phyloP scores from a whole-genome alignment of 129 eudicot genomes.

The Gnaphalium uliginosum region DNA sequence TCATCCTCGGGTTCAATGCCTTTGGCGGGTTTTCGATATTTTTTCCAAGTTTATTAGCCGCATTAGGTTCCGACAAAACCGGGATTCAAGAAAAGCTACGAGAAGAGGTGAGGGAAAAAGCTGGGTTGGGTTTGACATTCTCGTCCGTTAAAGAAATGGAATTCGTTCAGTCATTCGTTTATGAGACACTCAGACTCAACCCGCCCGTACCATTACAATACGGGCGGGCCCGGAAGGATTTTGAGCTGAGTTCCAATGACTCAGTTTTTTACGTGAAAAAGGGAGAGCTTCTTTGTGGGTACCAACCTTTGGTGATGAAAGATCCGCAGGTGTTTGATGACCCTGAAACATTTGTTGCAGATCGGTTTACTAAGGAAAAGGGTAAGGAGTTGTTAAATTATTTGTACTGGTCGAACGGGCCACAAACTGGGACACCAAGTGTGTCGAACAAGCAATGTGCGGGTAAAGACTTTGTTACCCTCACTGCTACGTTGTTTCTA shows the following conservation, averaged over 20 bases:
- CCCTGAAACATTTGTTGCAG: conserved; percentile 52
- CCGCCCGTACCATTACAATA: conserved; percentile 64
- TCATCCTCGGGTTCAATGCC: conserved; percentile 56
- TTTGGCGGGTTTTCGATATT: conserved; percentile 47
- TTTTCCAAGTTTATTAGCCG: conserved; percentile 38
- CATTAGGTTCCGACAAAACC: conserved; percentile 23
- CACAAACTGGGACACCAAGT: conserved; percentile 45
- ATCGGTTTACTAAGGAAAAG: conserved; percentile 54
- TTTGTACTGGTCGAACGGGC: conserved; percentile 71
- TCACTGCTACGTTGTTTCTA: conserved; percentile 48
- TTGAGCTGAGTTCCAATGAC: conserved; percentile 50
- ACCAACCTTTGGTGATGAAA: conserved; percentile 51
- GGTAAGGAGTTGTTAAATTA: conserved; percentile 60
- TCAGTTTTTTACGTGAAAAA: conserved; percentile 44
- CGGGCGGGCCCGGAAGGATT: conserved; percentile 55
- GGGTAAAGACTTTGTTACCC: conserved; percentile 58
- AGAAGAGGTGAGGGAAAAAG: conserved; percentile 42
- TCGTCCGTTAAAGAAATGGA: conserved; percentile 42
- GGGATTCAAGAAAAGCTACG: conserved; percentile 38
- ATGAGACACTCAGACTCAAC: conserved; percentile 56
- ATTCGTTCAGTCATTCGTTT: conserved; percentile 49
- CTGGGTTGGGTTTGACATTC: conserved; percentile 32
- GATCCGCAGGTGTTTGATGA: conserved; percentile 51
- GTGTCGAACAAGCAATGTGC: conserved; percentile 58
- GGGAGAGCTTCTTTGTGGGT: conserved; percentile 64